Evolutionary conservation across 495 filamentous ascomycete genomes (phyloP).

Genomic region (Aspergillus egyptiacus): DNA sequence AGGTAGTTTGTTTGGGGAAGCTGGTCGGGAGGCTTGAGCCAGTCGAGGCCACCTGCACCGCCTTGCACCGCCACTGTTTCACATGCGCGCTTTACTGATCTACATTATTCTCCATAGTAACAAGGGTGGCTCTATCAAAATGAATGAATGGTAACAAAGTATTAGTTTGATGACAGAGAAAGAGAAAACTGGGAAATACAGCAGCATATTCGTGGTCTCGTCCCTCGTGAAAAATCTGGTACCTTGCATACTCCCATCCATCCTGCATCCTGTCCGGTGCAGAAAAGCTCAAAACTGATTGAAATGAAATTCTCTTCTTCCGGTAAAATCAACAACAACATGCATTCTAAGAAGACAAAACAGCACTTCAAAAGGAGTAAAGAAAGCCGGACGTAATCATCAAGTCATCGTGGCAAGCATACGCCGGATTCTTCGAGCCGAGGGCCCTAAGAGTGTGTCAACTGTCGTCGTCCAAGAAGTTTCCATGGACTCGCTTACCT

Average conservation of each 20-base stretch:
- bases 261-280: background rate
- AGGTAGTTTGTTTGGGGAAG: slow-evolving; percentile 5
- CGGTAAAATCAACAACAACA: background rate
- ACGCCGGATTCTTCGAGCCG: slow-evolving; percentile 59
- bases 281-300: no score
- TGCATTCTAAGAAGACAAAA: background rate
- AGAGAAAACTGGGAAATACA: background rate
- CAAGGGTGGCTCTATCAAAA: background rate
- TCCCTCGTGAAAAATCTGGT: slow-evolving; percentile 1
- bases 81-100: background rate
- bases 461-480: slow-evolving; percentile 24
- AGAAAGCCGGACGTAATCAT: background rate
- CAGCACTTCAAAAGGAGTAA: background rate
- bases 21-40: slow-evolving; percentile 5
- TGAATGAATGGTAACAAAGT: background rate
- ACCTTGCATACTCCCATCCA: slow-evolving; percentile 3
- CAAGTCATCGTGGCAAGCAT: slow-evolving; percentile 75
- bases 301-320: no score
- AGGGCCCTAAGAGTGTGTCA: slow-evolving; percentile 41
- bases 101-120: background rate
- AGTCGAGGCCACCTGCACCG: slow-evolving; percentile 13
- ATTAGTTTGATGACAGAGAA: background rate
- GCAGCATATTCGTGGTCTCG: background rate
- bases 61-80: slow-evolving; percentile 16
- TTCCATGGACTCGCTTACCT: slow-evolving; percentile 67